These are phyloP conservation scores for Pyrenochaeta sp. DNA, from an alignment of 2,329 filamentous ascomycete species.

Conservation along the genomic window DNA sequence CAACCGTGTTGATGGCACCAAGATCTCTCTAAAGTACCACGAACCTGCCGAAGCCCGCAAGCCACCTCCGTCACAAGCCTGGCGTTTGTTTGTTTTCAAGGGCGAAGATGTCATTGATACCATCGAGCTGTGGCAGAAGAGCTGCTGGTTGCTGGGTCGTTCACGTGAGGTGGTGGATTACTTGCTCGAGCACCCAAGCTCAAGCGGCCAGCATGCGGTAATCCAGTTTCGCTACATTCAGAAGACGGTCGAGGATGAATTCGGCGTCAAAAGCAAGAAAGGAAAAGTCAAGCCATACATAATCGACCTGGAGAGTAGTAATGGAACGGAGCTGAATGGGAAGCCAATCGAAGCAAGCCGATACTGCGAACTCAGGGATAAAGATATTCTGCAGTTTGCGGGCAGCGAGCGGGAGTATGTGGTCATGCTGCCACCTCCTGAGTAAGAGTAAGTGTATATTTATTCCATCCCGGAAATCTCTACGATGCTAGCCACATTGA, in stretches of 20 bases:
- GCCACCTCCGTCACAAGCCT: slow-evolving; percentile 76
- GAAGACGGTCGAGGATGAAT: slow-evolving; percentile 83
- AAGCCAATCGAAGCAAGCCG: slow-evolving; percentile 75
- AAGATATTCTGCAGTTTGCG: slow-evolving; percentile 89
- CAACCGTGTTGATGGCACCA: slow-evolving; percentile 79
- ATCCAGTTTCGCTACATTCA: slow-evolving; percentile 90
- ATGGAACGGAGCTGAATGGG: slow-evolving; percentile 85
- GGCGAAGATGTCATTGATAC: slow-evolving; percentile 81
- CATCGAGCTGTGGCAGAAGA: slow-evolving; percentile 75
- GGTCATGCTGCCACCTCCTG: slow-evolving; percentile 73
- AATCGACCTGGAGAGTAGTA: slow-evolving; percentile 91
- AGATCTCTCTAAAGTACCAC: slow-evolving; percentile 90
- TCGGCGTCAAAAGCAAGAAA: slow-evolving; percentile 58
- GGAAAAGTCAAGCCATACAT: slow-evolving; percentile 75
- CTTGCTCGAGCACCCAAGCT: slow-evolving; percentile 85
- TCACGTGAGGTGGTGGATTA: slow-evolving; percentile 84
- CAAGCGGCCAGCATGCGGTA: slow-evolving; percentile 94
- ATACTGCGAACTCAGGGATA: slow-evolving; percentile 85
- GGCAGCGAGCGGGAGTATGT: slow-evolving; percentile 92
- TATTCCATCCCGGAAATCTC: neutral
- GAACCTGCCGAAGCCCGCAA: slow-evolving; percentile 94
- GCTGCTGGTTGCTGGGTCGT: slow-evolving; percentile 89
- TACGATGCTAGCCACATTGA: no score
- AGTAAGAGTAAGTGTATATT: slow-evolving; percentile 15
- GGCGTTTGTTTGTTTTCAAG: slow-evolving; percentile 95